Percentiles rank a stretch among this genome's conserved stretches.
Evolutionary conservation across 768 basidiomycete genomes (phyloP).

Genomic region (Harrya chromipes): DNA sequence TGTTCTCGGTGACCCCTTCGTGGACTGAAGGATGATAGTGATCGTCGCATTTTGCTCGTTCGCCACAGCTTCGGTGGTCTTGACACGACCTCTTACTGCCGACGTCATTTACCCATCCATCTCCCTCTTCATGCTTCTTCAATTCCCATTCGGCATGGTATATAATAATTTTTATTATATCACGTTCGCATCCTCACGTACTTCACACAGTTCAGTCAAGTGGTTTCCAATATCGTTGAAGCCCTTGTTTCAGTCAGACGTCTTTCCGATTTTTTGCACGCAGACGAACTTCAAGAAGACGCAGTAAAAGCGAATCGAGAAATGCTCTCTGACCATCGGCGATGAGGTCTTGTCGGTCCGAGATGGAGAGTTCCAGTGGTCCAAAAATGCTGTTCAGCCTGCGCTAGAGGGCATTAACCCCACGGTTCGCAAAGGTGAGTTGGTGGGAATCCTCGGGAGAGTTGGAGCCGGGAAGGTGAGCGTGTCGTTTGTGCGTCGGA

Average conservation of each 20-base stretch:
- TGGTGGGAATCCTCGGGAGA: slow-evolving; percentile 84
- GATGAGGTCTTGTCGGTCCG: slow-evolving; percentile 71
- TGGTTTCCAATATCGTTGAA: slow-evolving; percentile 81
- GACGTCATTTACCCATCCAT: slow-evolving; percentile 97
- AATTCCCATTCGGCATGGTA: slow-evolving; percentile 85
- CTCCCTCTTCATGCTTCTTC: slow-evolving; percentile 81
- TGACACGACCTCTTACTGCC: slow-evolving; percentile 70
- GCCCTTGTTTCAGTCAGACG: slow-evolving; percentile 82
- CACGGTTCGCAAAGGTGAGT: slow-evolving; percentile 74
- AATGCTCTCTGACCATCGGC: slow-evolving; percentile 43
- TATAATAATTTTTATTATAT: slow-evolving; percentile 9
- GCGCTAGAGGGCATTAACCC: slow-evolving; percentile 78
- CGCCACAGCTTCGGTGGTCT: slow-evolving; percentile 62
- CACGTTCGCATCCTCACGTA: slow-evolving; percentile 1
- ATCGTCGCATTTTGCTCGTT: slow-evolving; percentile 84
- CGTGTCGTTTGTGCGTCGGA: not conserved
- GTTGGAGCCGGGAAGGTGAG: slow-evolving; percentile 88
- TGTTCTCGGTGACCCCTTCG: not conserved
- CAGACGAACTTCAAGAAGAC: slow-evolving; percentile 78
- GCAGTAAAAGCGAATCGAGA: slow-evolving; percentile 57
- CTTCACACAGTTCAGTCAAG: slow-evolving; percentile 54
- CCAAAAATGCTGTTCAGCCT: slow-evolving; percentile 47
- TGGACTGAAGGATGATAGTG: slow-evolving; percentile 32
- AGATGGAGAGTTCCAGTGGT: slow-evolving; percentile 84
- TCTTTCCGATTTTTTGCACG: slow-evolving; percentile 68